Evolutionary conservation across 345 rosid species (phyloP).

Genomic region (Eucalyptus marginata): DNA sequence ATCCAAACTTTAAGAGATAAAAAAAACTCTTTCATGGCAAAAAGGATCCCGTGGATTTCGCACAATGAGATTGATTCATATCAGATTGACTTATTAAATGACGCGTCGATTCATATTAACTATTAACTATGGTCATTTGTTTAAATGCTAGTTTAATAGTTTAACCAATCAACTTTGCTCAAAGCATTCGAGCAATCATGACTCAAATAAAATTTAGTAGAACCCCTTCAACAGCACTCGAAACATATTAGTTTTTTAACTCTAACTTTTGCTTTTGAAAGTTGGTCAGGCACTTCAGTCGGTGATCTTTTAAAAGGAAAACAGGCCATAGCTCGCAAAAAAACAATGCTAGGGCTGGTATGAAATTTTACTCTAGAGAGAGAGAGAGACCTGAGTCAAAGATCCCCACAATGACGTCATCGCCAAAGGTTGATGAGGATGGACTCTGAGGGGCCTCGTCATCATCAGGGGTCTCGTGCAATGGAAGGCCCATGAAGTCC

Average conservation of each 20-base stretch:
- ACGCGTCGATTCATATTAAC: neutral
- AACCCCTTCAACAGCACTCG: neutral
- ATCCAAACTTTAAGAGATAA: neutral
- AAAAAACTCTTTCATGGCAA: neutral
- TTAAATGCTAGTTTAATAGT: neutral
- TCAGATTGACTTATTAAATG: rapidly evolving
- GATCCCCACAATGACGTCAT: conserved; percentile 31
- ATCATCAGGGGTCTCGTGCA: neutral
- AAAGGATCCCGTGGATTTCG: neutral
- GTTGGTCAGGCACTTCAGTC: neutral
- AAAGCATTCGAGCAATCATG: neutral
- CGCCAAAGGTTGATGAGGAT: conserved; percentile 26
- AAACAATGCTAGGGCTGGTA: neutral
- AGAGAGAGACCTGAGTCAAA: conserved; percentile 31
- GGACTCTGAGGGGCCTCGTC: neutral
- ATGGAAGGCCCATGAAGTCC: conserved; percentile 55
- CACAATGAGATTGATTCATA: rapidly evolving
- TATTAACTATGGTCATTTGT: neutral
- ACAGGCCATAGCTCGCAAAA: neutral
- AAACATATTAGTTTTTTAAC: neutral
- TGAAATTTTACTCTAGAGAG: neutral
- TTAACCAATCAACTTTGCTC: neutral
- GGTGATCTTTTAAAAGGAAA: neutral
- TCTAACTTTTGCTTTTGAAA: neutral
- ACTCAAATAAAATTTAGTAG: neutral